Conservation (phyloP, 1,284 basidiomycete species). For the Tylopilus sp. region DNA sequence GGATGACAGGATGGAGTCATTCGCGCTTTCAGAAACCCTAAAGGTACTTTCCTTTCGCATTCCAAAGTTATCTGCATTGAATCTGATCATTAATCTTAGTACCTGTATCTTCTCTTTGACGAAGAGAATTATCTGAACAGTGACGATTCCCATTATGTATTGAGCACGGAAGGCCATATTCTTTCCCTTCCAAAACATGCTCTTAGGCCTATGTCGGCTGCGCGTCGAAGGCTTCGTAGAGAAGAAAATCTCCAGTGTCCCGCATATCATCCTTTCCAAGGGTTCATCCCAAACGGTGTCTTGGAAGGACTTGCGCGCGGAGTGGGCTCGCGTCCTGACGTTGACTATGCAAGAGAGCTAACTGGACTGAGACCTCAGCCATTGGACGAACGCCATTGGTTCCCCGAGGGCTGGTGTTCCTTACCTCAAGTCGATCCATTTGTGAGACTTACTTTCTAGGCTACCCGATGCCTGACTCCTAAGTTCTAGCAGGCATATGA, state of each 20-base stretch:
- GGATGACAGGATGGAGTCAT: slow-evolving; percentile 93
- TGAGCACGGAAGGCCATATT: slow-evolving; percentile 94
- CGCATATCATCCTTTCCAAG: slow-evolving; percentile 52
- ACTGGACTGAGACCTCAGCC: slow-evolving; percentile 52
- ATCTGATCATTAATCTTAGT: slow-evolving; percentile 47
- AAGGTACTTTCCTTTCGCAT: slow-evolving; percentile 51
- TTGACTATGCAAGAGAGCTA: slow-evolving; percentile 75
- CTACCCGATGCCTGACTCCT: slow-evolving; percentile 6
- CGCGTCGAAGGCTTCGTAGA: slow-evolving; percentile 60
- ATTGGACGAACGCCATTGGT: slow-evolving; percentile 59
- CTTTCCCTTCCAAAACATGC: slow-evolving; percentile 60
- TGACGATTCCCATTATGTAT: slow-evolving; percentile 80
- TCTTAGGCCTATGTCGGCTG: slow-evolving; percentile 54
- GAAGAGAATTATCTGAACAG: slow-evolving; percentile 73
- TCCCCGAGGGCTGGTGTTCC: slow-evolving; percentile 69
- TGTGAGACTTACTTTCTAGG: slow-evolving; percentile 45
- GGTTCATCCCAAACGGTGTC: slow-evolving; percentile 34
- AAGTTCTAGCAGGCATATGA: slow-evolving; percentile 60
- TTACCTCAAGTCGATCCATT: slow-evolving; percentile 68
- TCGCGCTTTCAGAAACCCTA: slow-evolving; percentile 85
- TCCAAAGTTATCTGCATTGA: background rate
- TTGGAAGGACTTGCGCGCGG: slow-evolving; percentile 56
- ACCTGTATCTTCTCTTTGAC: slow-evolving; percentile 89
- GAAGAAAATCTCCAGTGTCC: slow-evolving; percentile 75
- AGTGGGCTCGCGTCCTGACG: slow-evolving; percentile 67